phyloP scores from a whole-genome alignment of 1,139 yeast genomes.

The Geotrichum restrictum region DNA sequence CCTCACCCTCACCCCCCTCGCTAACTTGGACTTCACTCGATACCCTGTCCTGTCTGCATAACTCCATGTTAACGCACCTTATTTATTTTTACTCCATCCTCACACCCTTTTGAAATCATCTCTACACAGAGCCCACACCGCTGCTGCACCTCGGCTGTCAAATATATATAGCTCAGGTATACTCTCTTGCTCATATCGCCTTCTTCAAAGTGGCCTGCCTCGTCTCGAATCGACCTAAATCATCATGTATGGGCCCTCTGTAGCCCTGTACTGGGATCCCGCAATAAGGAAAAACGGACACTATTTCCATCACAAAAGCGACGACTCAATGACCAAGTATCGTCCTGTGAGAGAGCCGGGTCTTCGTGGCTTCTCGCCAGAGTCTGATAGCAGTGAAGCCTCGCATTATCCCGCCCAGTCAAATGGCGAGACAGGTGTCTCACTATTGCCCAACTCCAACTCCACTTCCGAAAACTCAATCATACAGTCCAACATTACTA shows the following conservation, averaged over 20 bases:
- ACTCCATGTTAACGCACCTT: not conserved
- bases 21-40: no score
- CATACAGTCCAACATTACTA: slow-evolving; percentile 3
- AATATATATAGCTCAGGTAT: no score
- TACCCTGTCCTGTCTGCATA: no score
- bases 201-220: no score
- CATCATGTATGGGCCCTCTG: slow-evolving; percentile 8
- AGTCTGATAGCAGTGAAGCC: not conserved
- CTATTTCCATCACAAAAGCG: not conserved
- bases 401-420: not conserved
- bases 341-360: no score
- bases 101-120: no score
- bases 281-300: slow-evolving; percentile 10
- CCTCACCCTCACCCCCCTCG: no score
- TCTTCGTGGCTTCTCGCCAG: no score
- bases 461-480: not conserved
- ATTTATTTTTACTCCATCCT: slow-evolving; percentile 7
- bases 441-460: not conserved
- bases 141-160: no score
- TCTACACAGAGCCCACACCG: no score
- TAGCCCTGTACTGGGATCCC: slow-evolving; percentile 21
- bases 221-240: not conserved
- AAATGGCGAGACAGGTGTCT: not conserved
- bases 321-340: no score
- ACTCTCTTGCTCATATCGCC: no score